Evolutionary conservation across 495 filamentous ascomycete species (phyloP), one percentile per base, ranked within the genome.

Genomic region (Aeminium ludgeri): DNA sequence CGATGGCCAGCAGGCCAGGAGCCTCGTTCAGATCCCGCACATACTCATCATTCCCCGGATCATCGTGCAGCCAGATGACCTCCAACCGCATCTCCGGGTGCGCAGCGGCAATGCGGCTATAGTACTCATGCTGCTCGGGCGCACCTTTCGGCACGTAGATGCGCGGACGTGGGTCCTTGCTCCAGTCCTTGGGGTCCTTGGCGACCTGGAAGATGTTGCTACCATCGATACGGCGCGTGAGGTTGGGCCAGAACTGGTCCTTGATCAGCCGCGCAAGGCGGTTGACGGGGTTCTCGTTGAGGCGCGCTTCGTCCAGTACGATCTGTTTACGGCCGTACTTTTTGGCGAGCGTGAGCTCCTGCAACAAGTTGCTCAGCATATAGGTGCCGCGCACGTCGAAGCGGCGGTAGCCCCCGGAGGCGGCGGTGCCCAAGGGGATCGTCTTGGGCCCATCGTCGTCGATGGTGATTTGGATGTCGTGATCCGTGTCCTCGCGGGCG

Each of bases 381-480:
- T 97, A 97, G 20, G 81, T 94, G 28, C 89, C 89, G 42, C 87
- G 81, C 27, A 97, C 68, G 46, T 94, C 84, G 50, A 82, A 79
- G 39, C 69, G 67, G 49, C 83, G 82, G 59, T 78, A 72, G n/a
- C 85, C 86, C 25, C 74, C 77, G 19, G 89, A 95, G 27, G 69
- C 74, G n/a, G 76, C 79, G 3, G 87, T 93, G 52, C 84, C 82
- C 23, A 95, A 61, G 18, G 80, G 73, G 40, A 95, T 63, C 25
- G 79, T 73, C 76, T 97, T 97, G 15, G 89, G 89, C 10, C 89
- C 89, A 42, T 67, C 62, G 63, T 96, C 89, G 55, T 96, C 87
- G 50, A 96, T 91, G 4, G 89, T 96, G 55, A 97, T 97, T 59
- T 95, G 84, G 64, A 77, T 77, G 56, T 96, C 92, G 15, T 67